Evolutionary conservation across 768 basidiomycete species (phyloP).

Genomic region (Collybia mongolica): DNA sequence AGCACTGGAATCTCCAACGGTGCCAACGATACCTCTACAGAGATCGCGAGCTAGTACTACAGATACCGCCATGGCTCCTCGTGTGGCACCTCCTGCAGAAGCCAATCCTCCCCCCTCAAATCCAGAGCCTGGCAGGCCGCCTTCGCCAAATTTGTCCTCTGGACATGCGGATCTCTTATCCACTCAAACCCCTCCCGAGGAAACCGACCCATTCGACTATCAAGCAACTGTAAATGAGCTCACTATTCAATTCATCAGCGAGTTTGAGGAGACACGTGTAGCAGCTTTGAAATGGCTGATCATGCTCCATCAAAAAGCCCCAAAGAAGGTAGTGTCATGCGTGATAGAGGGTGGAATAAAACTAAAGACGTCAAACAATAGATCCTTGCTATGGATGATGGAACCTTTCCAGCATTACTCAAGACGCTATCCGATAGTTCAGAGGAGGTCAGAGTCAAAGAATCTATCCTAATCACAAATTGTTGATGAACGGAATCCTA

Average conservation of each 20-base stretch:
- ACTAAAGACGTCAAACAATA: constrained; percentile 25
- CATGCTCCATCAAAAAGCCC: constrained; percentile 98
- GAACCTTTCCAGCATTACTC: constrained; percentile 91
- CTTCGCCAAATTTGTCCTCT: constrained; percentile 53
- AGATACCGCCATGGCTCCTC: constrained; percentile 39
- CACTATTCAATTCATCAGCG: constrained; percentile 92
- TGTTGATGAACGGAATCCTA: constrained; percentile 20
- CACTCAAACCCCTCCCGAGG: constrained; percentile 37
- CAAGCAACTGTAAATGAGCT: constrained; percentile 90
- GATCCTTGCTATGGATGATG: constrained; percentile 96
- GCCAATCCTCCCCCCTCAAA: constrained; percentile 21
- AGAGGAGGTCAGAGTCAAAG: constrained; percentile 65
- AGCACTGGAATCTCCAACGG: constrained; percentile 25
- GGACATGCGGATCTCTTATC: constrained; percentile 37
- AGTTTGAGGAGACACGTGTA: constrained; percentile 94
- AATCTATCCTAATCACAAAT: not conserved
- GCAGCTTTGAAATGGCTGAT: constrained; percentile 97
- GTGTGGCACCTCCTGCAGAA: constrained; percentile 31
- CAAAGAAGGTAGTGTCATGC: constrained; percentile 68
- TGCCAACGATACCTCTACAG: constrained; percentile 17
- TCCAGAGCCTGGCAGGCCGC: constrained; percentile 51
- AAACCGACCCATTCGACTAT: constrained; percentile 84
- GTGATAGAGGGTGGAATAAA: not conserved
- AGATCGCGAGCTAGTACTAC: constrained; percentile 26
- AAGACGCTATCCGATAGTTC: constrained; percentile 97